Percentiles rank a stretch among this genome's conserved stretches.
These are phyloP conservation scores for Pseudocercospora fuligena DNA, from an alignment of 2,329 filamentous ascomycete genomes.

Conservation along the genomic window DNA sequence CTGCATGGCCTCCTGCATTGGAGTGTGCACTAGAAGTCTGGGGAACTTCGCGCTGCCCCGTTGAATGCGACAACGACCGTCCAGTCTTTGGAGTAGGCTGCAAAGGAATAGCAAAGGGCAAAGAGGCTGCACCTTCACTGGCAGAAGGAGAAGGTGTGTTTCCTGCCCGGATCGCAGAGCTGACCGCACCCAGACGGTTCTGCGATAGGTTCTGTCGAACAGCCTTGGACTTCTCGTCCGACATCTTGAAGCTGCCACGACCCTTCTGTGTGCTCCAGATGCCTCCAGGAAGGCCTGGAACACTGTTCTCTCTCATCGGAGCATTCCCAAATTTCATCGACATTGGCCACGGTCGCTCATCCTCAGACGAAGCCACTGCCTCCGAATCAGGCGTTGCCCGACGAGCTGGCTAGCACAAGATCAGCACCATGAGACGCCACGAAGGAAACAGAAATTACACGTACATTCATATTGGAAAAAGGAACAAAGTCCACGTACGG, in stretches of 20 bases:
- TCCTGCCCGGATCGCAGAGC: conserved; percentile 33
- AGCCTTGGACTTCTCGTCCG: conserved; percentile 36
- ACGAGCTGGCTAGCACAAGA: conserved; percentile 55
- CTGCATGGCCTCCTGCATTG: conserved; percentile 25
- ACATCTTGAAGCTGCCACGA: conserved; percentile 40
- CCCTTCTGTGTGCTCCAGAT: conserved; percentile 39
- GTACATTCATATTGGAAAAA: conserved; percentile 33
- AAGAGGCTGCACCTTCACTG: conserved; percentile 57
- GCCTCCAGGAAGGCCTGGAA: conserved; percentile 50
- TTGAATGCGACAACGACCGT: conserved; percentile 94
- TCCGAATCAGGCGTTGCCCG: conserved; percentile 93
- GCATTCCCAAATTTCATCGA: conserved; percentile 62
- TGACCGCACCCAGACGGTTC: conserved; percentile 6
- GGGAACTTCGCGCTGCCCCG: conserved; percentile 38
- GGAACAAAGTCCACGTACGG: conserved; percentile 9
- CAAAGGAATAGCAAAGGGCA: conserved; percentile 85
- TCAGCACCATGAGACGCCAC: conserved; percentile 24
- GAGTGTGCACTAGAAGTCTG: conserved; percentile 23
- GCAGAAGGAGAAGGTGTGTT: conserved; percentile 43
- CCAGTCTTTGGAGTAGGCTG: conserved; percentile 92
- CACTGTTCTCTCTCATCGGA: conserved; percentile 36
- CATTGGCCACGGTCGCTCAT: conserved; percentile 63
- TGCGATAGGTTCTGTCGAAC: conserved; percentile 9
- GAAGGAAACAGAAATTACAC: not conserved
- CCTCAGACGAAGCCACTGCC: conserved; percentile 89